Evolutionary conservation across 306 rosid species (phyloP), one percentile per base, ranked within the genome.

Genomic region (Senna siamea): DNA sequence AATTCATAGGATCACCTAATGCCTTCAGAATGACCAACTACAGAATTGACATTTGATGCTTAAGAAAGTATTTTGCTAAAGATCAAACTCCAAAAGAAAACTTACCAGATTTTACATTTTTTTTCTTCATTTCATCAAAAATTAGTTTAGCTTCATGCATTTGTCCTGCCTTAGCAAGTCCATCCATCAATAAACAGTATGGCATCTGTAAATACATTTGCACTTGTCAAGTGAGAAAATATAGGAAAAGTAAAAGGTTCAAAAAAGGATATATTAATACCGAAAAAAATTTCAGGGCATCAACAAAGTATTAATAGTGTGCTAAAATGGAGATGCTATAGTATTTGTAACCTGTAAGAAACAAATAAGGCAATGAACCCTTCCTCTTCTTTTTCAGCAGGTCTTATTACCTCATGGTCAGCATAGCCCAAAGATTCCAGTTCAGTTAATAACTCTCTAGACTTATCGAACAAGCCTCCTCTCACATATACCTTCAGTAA

Each of bases 391-490:
- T 56, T 55, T 51, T 18, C 58, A 76, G 67, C 46, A 55, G 58
- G 19, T 60, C 61, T 9, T 32, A 68, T 60, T 74, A 93, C 98
- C 98, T 93, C 98, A 66, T 91, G 88, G 82, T 89, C 90, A 55
- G 96, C 96, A 82, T 86, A 85, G 64, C 96, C 94, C 82, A 84
- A 73, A 72, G 86, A 78, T 79, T 89, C 88, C 79, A 93, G 79
- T 76, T 93, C 87, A 12, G 80, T 76, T 79, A 93, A 74, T 50
- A 91, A 75, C 63, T 91, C 86, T 72, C 87, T 88, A 28, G 98
- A 91, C 79, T 89, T 91, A 74, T 91, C 94, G 50, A 93, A 91
- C 83, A 93, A 79, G 41, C 97, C 91, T 82, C 97, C 97, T 83
- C 83, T 89, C 64, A 88, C 97, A 86, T 93, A 93, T 53, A 87